Conservation (phyloP, 768 basidiomycete species). For the Russula abietina region DNA sequence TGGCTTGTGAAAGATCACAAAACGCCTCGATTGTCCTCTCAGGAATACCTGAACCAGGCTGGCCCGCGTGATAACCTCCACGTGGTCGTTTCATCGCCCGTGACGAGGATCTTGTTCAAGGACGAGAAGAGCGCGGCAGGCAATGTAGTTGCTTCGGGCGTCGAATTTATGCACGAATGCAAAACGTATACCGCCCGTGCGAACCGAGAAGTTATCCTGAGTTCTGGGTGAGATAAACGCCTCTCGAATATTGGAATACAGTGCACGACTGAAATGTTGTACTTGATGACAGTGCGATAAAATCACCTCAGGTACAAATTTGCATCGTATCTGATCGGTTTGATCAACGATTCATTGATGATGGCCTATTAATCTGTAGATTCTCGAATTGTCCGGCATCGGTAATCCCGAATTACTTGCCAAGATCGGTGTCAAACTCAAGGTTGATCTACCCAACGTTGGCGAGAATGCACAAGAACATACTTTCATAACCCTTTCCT, state of each 20-base stretch:
- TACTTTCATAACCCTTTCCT: conserved; percentile 27
- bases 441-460: conserved; percentile 42
- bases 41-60: conserved; percentile 16
- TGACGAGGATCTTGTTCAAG: conserved; percentile 21
- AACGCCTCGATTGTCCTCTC: background rate
- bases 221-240: conserved; percentile 33
- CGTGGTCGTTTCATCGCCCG: conserved; percentile 22
- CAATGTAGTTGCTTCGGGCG: conserved; percentile 31
- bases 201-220: conserved; percentile 40
- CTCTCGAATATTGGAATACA: background rate
- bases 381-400: conserved; percentile 56
- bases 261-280: background rate
- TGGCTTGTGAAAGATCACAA: background rate
- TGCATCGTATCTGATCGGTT: background rate
- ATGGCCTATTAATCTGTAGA: conserved; percentile 28
- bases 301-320: conserved; percentile 29
- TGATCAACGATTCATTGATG: background rate
- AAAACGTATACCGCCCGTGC: conserved; percentile 32
- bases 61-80: conserved; percentile 14
- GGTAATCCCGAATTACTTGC: conserved; percentile 40
- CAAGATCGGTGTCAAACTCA: conserved; percentile 35
- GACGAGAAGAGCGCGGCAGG: conserved; percentile 8
- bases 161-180: conserved; percentile 32
- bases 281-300: conserved; percentile 32
- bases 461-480: conserved; percentile 56